Conservation (phyloP, 352 stramenopile species). For the Pythium scleroteichum region DNA sequence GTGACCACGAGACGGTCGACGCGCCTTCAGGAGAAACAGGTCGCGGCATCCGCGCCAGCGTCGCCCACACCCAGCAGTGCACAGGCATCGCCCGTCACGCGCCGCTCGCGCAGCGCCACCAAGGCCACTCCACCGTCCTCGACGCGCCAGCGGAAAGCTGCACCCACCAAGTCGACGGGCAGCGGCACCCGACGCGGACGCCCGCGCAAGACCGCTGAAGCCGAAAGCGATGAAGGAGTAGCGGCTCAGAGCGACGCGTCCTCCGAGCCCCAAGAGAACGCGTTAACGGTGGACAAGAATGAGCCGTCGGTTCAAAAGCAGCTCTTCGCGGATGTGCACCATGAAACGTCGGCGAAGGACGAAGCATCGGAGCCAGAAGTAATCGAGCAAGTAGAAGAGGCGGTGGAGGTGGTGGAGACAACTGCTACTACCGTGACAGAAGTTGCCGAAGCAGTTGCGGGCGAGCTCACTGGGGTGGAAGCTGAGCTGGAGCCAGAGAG, state of each 20-base stretch:
- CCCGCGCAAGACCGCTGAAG: slow-evolving; percentile 4
- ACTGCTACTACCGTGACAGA: not conserved
- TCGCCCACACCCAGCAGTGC: slow-evolving; percentile 25
- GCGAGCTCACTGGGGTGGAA: not conserved
- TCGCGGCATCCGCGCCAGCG: slow-evolving; percentile 18
- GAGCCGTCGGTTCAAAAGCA: slow-evolving; percentile 25
- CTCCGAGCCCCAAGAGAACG: not conserved
- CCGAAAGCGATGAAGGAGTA: not conserved
- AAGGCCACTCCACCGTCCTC: slow-evolving; percentile 23
- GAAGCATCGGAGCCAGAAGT: slow-evolving; percentile 2
- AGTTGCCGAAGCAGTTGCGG: not conserved
- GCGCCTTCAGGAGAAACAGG: slow-evolving; percentile 56
- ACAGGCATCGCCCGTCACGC: not conserved
- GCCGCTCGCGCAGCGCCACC: slow-evolving; percentile 16
- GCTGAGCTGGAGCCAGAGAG: slow-evolving; percentile 19
- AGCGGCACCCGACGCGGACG: slow-evolving; percentile 21
- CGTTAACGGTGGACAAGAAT: slow-evolving; percentile 7
- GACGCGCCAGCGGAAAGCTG: not conserved
- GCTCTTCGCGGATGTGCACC: slow-evolving; percentile 19
- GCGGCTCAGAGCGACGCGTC: not conserved
- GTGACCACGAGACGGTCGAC: slow-evolving; percentile 63
- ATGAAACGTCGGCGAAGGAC: not conserved
- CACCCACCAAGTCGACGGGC: slow-evolving; percentile 13
- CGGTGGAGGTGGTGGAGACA: not conserved
- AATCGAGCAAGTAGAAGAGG: not conserved